phyloP scores from a whole-genome alignment of 2,329 filamentous ascomycete species.

The Calonectria multiphialidica region DNA sequence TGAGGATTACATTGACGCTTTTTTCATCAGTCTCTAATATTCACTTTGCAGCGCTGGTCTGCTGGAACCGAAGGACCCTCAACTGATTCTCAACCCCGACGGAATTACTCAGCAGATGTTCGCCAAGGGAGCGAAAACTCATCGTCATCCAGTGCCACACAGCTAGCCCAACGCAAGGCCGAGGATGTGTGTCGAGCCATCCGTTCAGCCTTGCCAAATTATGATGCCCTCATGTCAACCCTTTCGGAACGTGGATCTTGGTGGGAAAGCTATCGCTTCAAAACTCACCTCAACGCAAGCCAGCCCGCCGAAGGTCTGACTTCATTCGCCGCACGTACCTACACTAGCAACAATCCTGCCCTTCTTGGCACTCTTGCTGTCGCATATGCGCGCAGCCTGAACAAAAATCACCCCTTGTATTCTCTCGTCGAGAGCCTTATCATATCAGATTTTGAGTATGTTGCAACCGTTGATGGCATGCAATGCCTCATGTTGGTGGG shows the following conservation, averaged over 20 bases:
- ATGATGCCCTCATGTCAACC: constrained; percentile 4
- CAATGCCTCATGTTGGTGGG: constrained; percentile 11
- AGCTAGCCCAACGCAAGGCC: background rate
- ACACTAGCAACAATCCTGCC: constrained; percentile 11
- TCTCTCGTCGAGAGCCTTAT: constrained; percentile 10
- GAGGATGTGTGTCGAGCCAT: constrained; percentile 9
- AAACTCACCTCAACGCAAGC: background rate
- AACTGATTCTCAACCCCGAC: background rate
- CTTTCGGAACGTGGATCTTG: background rate
- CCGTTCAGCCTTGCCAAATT: constrained; percentile 13
- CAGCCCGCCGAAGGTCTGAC: background rate
- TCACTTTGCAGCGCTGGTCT: constrained; percentile 6
- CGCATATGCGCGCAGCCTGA: constrained; percentile 4
- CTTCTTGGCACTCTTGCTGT: background rate
- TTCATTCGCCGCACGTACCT: constrained; percentile 12
- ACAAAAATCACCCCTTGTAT: constrained; percentile 1
- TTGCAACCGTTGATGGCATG: constrained; percentile 9
- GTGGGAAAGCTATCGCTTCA: constrained; percentile 19
- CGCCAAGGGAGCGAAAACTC: background rate
- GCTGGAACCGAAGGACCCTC: background rate
- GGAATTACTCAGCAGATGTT: background rate
- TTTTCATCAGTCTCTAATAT: background rate
- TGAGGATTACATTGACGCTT: background rate
- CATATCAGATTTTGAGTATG: constrained; percentile 10
- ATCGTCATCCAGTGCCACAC: background rate